Evolutionary conservation across 306 rosid species (phyloP), one percentile per base, ranked within the genome.

Genomic region (Morella rubra): DNA sequence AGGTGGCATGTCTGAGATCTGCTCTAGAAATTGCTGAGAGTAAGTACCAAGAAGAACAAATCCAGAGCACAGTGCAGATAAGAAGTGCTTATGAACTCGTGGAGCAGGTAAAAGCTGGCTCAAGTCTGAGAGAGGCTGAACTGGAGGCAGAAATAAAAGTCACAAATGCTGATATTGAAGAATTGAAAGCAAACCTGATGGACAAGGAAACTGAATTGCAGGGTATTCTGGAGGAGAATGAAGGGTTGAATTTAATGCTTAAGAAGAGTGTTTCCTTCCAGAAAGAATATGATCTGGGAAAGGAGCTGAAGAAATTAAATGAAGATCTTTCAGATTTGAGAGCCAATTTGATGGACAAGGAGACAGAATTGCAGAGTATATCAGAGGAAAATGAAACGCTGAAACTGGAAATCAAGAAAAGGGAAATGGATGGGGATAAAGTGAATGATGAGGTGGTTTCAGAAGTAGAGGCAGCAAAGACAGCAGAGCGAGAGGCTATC

Each of bases 181-280:
- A 91, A 44, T 83, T 92, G 85, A 92, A 88, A 78, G 90, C 98
- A 18, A 87, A 87, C 72, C 72, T 96, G 52, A 91, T 96, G 99
- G 99, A 96, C 47, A 96, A 89, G 81, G 99, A 96, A 83, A 96
- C 96, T 14, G 99, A 96, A 79, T 75, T 92, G 73, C 99, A 96
- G 80, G 81, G 94, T 78, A 90, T 96, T 59, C 78, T 87, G 27
- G 99, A 92, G 72, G 99, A 96, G 86, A 96, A 96, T 13, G 99
- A 92, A 79, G 86, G 78, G 68, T 76, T 96, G 83, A 90, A 77
- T 69, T 69, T 19, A 15, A 90, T 79, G 85, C 86, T 95, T 75
- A 76, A 80, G 73, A 86, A 79, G 53, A 88, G 71, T 71, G 64
- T 73, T 46, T 84, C 86, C 27, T 68, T 84, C 53, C 85, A 64